These are phyloP conservation scores for Penicillium lagena DNA, from an alignment of 495 filamentous ascomycete species.

Conservation along the genomic window DNA sequence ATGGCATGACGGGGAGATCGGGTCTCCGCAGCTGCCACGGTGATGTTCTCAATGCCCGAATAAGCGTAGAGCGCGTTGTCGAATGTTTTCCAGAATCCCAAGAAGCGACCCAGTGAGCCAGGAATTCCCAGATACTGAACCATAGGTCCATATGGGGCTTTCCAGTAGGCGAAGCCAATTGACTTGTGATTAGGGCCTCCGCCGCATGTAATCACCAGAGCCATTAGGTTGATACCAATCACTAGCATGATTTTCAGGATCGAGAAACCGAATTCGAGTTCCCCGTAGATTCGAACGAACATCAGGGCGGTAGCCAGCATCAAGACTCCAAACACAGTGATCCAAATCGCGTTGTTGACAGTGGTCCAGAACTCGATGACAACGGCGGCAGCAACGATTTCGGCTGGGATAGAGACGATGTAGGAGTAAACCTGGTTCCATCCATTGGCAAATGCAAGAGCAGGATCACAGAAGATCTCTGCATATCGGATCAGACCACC, in stretches of 20 bases:
- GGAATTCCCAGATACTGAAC: slow-evolving; percentile 13
- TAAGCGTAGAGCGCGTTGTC: slow-evolving; percentile 51
- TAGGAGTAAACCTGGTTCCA: slow-evolving; percentile 21
- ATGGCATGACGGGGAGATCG: slow-evolving; percentile 26
- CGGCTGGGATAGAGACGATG: slow-evolving; percentile 30
- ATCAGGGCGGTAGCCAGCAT: slow-evolving; percentile 38
- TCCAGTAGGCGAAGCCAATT: slow-evolving; percentile 18
- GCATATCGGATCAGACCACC: slow-evolving; percentile 21
- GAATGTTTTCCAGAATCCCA: slow-evolving; percentile 53
- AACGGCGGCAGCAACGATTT: slow-evolving; percentile 37
- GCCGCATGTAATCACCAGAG: slow-evolving; percentile 39
- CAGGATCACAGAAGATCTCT: slow-evolving; percentile 22
- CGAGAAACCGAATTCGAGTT: slow-evolving; percentile 40
- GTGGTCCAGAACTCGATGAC: slow-evolving; percentile 43
- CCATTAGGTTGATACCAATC: slow-evolving; percentile 43
- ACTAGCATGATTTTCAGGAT: slow-evolving; percentile 40
- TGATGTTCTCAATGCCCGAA: slow-evolving; percentile 46
- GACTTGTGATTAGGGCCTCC: slow-evolving; percentile 12
- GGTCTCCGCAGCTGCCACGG: slow-evolving; percentile 42
- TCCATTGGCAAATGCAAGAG: slow-evolving; percentile 22
- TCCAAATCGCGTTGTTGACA: slow-evolving; percentile 32
- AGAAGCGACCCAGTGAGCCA: slow-evolving; percentile 15
- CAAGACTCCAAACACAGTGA: slow-evolving; percentile 36
- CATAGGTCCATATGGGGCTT: slow-evolving; percentile 14
- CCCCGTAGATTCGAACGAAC: slow-evolving; percentile 39